phyloP scores from a whole-genome alignment of 306 rosid genomes.

The peach (Prunus persica) region Prunus_persica_NCBIv2 NC_034013.1:11469001-11469500 shows the following conservation, averaged over 20 bases:
- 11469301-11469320: not conserved
- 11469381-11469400: constrained; percentile 95
- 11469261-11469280: constrained; percentile 29
- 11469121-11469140: not conserved
- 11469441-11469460: constrained; percentile 36
- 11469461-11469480: constrained; percentile 68
- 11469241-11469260: constrained; percentile 47
- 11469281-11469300: not conserved
- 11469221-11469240: constrained; percentile 59
- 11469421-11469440: constrained; percentile 84
- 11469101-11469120: constrained; percentile 18
- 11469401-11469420: constrained; percentile 98
- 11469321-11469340: not conserved
- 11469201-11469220: constrained; percentile 44
- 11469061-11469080: not conserved
- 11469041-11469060: not conserved
- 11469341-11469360: constrained; percentile 41
- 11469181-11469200: constrained; percentile 35
- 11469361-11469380: constrained; percentile 82
- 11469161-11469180: constrained; percentile 29
- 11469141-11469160: constrained; percentile 10
- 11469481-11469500: constrained; percentile 94
- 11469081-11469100: not conserved
- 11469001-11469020: not conserved
- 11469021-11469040: not conserved